phyloP scores from a whole-genome alignment of 805 yeast species.

The Sugiyamaella marilandica region DNA sequence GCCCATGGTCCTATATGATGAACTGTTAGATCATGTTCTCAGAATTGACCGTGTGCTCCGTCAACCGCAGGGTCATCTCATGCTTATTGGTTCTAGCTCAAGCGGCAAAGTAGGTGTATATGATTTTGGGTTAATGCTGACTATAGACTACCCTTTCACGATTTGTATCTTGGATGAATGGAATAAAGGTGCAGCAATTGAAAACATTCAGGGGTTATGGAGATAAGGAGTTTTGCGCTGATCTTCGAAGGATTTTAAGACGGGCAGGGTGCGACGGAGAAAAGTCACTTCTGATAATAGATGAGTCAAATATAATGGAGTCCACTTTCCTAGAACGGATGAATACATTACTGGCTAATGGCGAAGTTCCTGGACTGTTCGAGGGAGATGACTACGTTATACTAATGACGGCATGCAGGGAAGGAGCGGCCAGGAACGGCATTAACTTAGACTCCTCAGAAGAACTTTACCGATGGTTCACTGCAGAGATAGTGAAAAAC shows the following conservation, averaged over 20 bases:
- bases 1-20: conserved; percentile 59
- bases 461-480: conserved; percentile 74
- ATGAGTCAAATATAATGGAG: conserved; percentile 72
- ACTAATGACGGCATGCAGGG: conserved; percentile 52
- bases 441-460: conserved; percentile 58
- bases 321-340: conserved; percentile 81
- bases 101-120: conserved; percentile 53
- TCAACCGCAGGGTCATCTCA: conserved; percentile 87
- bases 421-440: conserved; percentile 57
- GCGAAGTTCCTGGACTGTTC: conserved; percentile 87
- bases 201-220: conserved; percentile 50
- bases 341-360: conserved; percentile 90
- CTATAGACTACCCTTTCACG: conserved; percentile 53
- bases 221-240: conserved; percentile 60
- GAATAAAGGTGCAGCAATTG: conserved; percentile 56
- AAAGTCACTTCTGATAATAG: conserved; percentile 65
- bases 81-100: conserved; percentile 75
- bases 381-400: conserved; percentile 61
- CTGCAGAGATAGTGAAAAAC: conserved; percentile 57
- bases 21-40: conserved; percentile 66
- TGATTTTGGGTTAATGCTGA: neutral
- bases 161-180: conserved; percentile 92
- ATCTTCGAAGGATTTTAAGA: conserved; percentile 51
- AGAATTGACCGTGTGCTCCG: conserved; percentile 76
- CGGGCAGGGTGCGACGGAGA: conserved; percentile 53